These are phyloP conservation scores for Anisodus acutangulus DNA, from an alignment of 257 asterid species.

Conservation along the genomic window DNA sequence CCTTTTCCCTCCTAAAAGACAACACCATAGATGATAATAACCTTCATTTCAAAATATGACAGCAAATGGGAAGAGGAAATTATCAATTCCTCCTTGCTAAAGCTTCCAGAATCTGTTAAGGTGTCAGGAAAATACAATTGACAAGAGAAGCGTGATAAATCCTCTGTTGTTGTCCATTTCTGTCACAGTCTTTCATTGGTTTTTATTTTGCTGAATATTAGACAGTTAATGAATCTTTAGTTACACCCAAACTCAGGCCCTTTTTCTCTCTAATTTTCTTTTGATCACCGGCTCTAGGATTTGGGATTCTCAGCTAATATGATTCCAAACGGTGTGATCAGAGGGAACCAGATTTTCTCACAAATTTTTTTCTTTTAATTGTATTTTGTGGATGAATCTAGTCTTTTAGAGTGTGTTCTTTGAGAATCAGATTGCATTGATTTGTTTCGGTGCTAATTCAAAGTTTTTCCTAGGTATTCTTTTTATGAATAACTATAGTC, in stretches of 20 bases:
- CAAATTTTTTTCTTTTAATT: background rate
- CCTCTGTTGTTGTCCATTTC: background rate
- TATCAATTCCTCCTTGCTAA: background rate
- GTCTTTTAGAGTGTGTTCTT: background rate
- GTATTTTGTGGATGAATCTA: background rate
- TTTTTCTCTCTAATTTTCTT: background rate
- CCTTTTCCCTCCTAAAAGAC: background rate
- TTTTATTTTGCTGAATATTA: no score
- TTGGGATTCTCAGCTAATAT: background rate
- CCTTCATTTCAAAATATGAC: background rate
- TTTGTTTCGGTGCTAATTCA: background rate
- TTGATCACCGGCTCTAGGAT: background rate
- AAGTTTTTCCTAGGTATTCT: background rate
- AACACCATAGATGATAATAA: background rate
- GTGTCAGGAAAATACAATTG: background rate
- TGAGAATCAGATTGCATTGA: background rate
- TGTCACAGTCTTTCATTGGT: background rate
- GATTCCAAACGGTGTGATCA: background rate
- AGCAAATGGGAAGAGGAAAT: background rate
- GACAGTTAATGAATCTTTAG: background rate
- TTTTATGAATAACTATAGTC: background rate
- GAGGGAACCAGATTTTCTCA: background rate
- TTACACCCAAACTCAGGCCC: background rate
- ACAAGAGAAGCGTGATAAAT: background rate
- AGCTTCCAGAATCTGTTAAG: background rate